These are phyloP conservation scores for Phaeosphaeria sp. DNA, from an alignment of 2,329 filamentous ascomycete genomes.

Conservation along the genomic window DNA sequence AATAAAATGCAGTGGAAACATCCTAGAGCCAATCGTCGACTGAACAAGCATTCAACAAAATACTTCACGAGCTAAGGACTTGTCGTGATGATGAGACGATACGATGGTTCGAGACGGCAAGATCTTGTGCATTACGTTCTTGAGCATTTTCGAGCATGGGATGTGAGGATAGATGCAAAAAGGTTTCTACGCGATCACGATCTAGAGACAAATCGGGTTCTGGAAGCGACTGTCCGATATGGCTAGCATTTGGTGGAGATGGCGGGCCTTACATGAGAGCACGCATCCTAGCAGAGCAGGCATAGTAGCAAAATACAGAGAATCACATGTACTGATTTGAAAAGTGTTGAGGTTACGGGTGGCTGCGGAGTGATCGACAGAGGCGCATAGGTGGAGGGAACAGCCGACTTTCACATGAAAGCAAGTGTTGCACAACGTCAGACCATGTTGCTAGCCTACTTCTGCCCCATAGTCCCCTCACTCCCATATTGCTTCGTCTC, in stretches of 20 bases:
- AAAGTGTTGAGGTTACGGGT: conserved; percentile 20
- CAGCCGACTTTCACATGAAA: conserved; percentile 41
- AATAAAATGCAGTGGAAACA: conserved; percentile 44
- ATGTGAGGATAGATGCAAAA: conserved; percentile 36
- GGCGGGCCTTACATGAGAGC: conserved; percentile 20
- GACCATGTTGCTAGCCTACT: conserved; percentile 5
- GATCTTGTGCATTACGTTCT: conserved; percentile 34
- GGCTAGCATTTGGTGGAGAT: conserved; percentile 20
- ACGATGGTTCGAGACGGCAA: conserved; percentile 15
- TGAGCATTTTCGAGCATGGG: conserved; percentile 40
- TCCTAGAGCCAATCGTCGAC: conserved; percentile 45
- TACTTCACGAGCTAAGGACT: conserved; percentile 12
- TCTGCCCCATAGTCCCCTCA: conserved; percentile 14
- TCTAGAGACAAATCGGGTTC: conserved; percentile 16
- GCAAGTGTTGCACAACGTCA: conserved; percentile 15
- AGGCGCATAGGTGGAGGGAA: conserved; percentile 13
- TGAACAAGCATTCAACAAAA: conserved; percentile 16
- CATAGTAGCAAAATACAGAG: conserved; percentile 29
- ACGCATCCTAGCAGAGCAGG: conserved; percentile 16
- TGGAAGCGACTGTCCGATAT: conserved; percentile 17
- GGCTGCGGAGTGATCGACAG: conserved; percentile 21
- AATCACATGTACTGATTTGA: conserved; percentile 22
- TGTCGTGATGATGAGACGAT: conserved; percentile 24
- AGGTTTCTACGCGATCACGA: conserved; percentile 23
- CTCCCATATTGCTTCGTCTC: conserved; percentile 6